These are phyloP conservation scores for Tephrocybe sp. DNA, from an alignment of 768 basidiomycete genomes.

Conservation along the genomic window DNA sequence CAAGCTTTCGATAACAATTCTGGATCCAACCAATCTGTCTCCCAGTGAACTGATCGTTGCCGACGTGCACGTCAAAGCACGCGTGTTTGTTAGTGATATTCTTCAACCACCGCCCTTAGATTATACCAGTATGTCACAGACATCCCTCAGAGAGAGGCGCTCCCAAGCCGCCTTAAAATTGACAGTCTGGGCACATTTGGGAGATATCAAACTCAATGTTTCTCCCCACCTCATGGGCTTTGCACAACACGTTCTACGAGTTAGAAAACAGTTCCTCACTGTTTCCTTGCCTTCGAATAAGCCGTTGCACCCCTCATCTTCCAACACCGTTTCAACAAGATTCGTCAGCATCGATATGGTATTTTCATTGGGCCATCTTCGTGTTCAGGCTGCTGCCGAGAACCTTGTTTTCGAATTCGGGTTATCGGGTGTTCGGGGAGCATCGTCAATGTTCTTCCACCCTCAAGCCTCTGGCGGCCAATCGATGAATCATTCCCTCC, in stretches of 20 bases:
- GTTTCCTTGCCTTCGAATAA: slow-evolving; percentile 12
- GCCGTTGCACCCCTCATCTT: slow-evolving; percentile 1
- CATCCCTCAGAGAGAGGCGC: slow-evolving; percentile 39
- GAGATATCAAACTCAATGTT: slow-evolving; percentile 41
- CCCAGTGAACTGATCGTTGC: slow-evolving; percentile 36
- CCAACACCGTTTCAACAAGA: neutral
- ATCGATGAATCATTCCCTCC: slow-evolving; percentile 47
- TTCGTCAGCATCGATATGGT: slow-evolving; percentile 35
- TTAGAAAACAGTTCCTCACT: slow-evolving; percentile 38
- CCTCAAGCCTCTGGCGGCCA: slow-evolving; percentile 28
- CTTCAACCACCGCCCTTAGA: slow-evolving; percentile 17
- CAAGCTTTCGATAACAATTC: slow-evolving; percentile 29
- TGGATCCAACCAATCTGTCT: slow-evolving; percentile 30
- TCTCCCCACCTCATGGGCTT: slow-evolving; percentile 64
- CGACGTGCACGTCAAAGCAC: slow-evolving; percentile 27
- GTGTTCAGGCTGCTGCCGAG: slow-evolving; percentile 67
- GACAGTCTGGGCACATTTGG: slow-evolving; percentile 37
- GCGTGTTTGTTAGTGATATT: slow-evolving; percentile 22
- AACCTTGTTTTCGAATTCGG: slow-evolving; percentile 68
- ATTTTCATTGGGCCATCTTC: slow-evolving; percentile 41
- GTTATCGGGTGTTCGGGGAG: slow-evolving; percentile 36
- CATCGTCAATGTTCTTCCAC: slow-evolving; percentile 34
- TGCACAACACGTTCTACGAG: slow-evolving; percentile 53
- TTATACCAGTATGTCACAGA: slow-evolving; percentile 39
- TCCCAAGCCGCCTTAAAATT: slow-evolving; percentile 29